Conservation (phyloP, 202 grass and related monocot species). For the Panicum virgatum region DNA sequence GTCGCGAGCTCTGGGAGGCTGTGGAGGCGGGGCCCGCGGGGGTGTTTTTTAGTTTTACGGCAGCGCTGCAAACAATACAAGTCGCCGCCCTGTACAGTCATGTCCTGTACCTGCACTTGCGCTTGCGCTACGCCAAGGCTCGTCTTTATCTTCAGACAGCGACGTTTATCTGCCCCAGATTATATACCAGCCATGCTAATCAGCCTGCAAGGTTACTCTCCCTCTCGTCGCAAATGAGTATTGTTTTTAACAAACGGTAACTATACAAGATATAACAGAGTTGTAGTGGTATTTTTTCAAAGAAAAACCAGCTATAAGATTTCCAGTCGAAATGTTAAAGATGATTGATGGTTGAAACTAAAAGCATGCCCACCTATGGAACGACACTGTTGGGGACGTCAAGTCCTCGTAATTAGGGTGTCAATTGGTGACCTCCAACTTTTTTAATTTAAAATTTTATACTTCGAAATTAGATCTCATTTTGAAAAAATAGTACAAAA, state of each 20-base stretch:
- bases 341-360: not conserved
- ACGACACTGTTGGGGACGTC: not conserved
- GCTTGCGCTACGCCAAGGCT: not conserved
- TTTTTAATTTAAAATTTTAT: too few relatives aligned
- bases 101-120: too few relatives aligned
- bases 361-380: not conserved
- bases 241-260: not conserved
- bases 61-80: not conserved
- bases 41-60: not conserved
- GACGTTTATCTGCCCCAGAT: not conserved
- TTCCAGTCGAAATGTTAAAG: too few relatives aligned
- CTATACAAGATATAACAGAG: not conserved
- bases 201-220: not conserved
- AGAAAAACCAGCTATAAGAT: not conserved
- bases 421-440: too few relatives aligned
- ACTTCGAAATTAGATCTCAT: too few relatives aligned
- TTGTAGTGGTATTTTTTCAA: not conserved
- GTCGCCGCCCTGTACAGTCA: not conserved
- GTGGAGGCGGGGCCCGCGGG: not conserved
- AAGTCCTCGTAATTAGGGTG: too few relatives aligned
- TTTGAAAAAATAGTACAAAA: too few relatives aligned
- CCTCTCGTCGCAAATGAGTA: not conserved
- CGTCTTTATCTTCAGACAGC: not conserved
- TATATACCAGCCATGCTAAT: not conserved
- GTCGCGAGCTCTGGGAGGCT: not conserved